phyloP scores from a whole-genome alignment of 2,329 filamentous ascomycete species.

The Colletotrichum incanum region DNA sequence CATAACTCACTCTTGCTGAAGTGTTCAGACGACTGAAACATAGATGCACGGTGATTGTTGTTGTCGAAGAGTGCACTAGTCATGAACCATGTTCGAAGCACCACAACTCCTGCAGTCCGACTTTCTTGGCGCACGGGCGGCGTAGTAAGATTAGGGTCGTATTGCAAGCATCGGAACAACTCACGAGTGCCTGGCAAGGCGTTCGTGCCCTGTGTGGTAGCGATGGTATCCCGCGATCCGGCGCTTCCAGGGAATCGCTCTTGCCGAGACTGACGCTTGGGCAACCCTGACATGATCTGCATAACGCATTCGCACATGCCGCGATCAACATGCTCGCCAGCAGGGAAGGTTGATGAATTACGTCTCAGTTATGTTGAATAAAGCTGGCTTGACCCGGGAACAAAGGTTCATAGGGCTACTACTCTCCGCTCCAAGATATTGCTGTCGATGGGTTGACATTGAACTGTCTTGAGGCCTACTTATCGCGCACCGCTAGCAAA shows the following conservation, averaged over 20 bases:
- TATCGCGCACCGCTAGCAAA: neutral
- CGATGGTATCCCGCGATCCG: slow-evolving; percentile 12
- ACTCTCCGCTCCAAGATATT: neutral
- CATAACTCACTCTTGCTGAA: neutral
- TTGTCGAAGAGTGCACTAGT: slow-evolving; percentile 26
- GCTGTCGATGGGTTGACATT: neutral
- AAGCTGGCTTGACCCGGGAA: neutral
- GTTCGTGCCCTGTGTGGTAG: neutral
- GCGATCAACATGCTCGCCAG: slow-evolving; percentile 19
- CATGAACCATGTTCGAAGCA: slow-evolving; percentile 37
- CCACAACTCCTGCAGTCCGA: slow-evolving; percentile 14
- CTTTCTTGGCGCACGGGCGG: slow-evolving; percentile 15
- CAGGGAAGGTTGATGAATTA: slow-evolving; percentile 11
- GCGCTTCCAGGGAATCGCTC: slow-evolving; percentile 22
- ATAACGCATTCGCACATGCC: slow-evolving; percentile 26
- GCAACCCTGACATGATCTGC: slow-evolving; percentile 31
- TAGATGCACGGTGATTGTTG: slow-evolving; percentile 3
- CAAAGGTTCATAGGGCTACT: slow-evolving; percentile 24
- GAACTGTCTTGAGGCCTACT: neutral
- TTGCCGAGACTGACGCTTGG: slow-evolving; percentile 12
- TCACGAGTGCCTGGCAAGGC: slow-evolving; percentile 31
- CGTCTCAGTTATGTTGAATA: slow-evolving; percentile 32
- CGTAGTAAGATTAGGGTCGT: slow-evolving; percentile 38
- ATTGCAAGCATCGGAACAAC: slow-evolving; percentile 14
- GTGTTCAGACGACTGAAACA: slow-evolving; percentile 12